Base-by-base conservation (phyloP, 768 basidiomycete species). In the Austroboletus festivus region DNA sequence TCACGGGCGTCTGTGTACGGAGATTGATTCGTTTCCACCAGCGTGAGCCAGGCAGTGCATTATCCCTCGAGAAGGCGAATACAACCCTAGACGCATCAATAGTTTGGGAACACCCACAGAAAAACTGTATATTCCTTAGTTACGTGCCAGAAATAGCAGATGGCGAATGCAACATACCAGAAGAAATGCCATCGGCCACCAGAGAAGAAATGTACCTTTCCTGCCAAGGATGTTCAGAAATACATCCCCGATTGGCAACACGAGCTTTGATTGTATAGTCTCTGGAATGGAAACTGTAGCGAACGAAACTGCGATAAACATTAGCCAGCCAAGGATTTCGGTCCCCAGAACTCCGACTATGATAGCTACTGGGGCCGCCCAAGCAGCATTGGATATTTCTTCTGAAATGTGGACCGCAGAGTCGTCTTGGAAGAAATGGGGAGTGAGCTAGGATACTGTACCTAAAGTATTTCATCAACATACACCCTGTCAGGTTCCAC, bases 381-480 rank as follows among this genome's bases (percentile, higher is more conserved):
- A 59, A 4, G 73, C 69, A n/a, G 72, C 71, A 37, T 71, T 70
- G 6, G 73, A 61, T 0, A 68, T 71, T 62, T 77, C 73, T 51
- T 75, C 75, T 3, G 76, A 67, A 16, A 77, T 73, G 46, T 75
- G 74, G 6, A 70, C 76, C 10, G 73, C 75, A 18, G 75, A 77
- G 54, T 77, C 74, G 31, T 75, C 75, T 76, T 54, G 12, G 30
- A 21, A 42, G 19, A 42, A 20, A 38, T 11, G 15, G 21, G 28
- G 2, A 22, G 11, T 41, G 12, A 35, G 31, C 18, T 18, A 21
- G 10, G 16, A 38, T 30, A 5, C 12, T 16, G 8, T 15, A 2
- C 11, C 19, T n/a, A 11, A 18, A 13, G 40, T 5, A 22, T 8
- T 6, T 7, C n/a, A 16, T 37, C 13, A 23, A 51, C 55, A 21